Conservation (phyloP, 169 alveolate genomes). For the Plasmodium knowlesi region DNA sequence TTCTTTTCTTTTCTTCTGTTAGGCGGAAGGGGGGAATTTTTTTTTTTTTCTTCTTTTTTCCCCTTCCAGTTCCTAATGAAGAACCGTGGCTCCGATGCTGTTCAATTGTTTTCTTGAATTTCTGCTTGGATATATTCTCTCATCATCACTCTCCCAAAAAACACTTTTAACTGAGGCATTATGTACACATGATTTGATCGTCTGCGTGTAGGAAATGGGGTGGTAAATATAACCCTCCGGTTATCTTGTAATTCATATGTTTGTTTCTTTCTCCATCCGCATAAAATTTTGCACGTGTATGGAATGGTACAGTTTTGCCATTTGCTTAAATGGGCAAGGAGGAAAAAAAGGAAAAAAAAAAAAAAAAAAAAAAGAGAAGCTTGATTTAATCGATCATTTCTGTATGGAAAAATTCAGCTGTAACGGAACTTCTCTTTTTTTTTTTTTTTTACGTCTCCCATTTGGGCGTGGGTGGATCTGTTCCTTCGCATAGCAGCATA, state of each 20-base stretch:
- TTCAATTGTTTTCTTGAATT: background rate
- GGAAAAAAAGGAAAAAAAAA: background rate
- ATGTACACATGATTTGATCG: background rate
- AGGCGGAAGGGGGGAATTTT: background rate
- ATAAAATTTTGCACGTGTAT: background rate
- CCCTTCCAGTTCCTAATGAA: background rate
- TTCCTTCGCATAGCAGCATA: background rate
- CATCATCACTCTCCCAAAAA: background rate
- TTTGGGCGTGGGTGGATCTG: background rate
- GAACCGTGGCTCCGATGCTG: background rate
- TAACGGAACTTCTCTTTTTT: background rate
- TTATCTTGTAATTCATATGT: background rate
- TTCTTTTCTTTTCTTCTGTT: background rate
- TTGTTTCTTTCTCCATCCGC: background rate
- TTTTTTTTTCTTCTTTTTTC: background rate
- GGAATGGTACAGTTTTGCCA: background rate
- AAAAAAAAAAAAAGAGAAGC: background rate
- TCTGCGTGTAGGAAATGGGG: background rate
- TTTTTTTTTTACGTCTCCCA: background rate
- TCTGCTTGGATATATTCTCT: background rate
- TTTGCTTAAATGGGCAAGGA: background rate
- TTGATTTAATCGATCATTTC: background rate
- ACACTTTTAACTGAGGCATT: background rate
- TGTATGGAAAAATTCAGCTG: background rate
- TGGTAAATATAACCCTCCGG: background rate